Conservation (phyloP, 352 stramenopile species). For the Pythium pyrilobum region DNA sequence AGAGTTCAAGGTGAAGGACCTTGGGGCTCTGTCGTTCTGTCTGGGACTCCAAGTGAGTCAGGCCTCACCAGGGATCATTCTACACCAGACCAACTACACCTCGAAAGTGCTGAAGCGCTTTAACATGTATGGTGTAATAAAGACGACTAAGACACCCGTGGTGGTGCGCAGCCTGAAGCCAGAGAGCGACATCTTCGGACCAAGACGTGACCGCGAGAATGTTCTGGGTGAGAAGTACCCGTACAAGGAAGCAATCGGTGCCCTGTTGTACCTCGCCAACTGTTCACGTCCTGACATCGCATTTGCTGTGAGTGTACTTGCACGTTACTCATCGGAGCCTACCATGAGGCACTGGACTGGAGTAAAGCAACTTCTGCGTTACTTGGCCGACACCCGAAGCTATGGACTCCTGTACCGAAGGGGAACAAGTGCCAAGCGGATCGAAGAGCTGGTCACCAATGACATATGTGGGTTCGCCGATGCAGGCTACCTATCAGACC, state of each 20-base stretch:
- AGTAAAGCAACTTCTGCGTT: conserved; percentile 11
- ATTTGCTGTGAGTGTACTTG: conserved; percentile 15
- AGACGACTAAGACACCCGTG: conserved; percentile 13
- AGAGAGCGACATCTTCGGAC: conserved; percentile 13
- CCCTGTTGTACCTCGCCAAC: conserved; percentile 13
- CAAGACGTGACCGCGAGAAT: conserved; percentile 13
- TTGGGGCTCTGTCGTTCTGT: conserved; percentile 16
- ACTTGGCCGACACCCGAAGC: conserved; percentile 6
- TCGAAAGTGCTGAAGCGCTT: conserved; percentile 13
- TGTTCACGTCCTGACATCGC: conserved; percentile 16
- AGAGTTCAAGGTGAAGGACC: conserved; percentile 15
- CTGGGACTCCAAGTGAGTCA: conserved; percentile 12
- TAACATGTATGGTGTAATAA: conserved; percentile 8
- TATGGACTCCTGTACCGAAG: conserved; percentile 7
- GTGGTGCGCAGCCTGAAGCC: conserved; percentile 14
- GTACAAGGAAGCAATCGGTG: conserved; percentile 15
- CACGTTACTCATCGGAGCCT: conserved; percentile 14
- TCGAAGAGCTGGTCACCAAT: conserved; percentile 3
- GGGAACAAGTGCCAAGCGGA: neutral
- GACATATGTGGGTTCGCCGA: conserved; percentile 13
- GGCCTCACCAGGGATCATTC: conserved; percentile 11
- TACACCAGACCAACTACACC: conserved; percentile 14
- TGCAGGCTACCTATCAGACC: conserved; percentile 16
- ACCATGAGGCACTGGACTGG: conserved; percentile 17
- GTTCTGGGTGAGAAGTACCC: conserved; percentile 12